Evolutionary conservation across 768 basidiomycete genomes (phyloP).

Genomic region (Xanthoconium stramineum): DNA sequence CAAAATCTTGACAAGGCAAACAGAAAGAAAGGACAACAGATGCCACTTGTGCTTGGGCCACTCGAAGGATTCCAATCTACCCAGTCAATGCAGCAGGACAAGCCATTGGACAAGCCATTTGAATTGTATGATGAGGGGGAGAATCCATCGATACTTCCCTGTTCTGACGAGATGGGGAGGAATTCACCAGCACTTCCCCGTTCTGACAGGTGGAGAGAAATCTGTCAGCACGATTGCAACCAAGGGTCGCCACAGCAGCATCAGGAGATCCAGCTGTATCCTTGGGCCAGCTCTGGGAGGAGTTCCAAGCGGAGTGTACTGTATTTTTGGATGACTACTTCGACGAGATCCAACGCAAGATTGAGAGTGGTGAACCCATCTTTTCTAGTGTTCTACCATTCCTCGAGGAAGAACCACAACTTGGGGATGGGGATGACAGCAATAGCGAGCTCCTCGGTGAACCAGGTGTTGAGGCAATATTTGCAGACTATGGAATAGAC

Average conservation of each 20-base stretch:
- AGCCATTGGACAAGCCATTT: background rate
- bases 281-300: conserved; percentile 5
- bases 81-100: background rate
- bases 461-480: background rate
- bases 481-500: conserved; percentile 4
- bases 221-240: background rate
- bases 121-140: background rate
- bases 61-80: too few species aligned
- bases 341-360: conserved; percentile 3
- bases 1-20: background rate
- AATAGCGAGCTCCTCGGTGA: background rate
- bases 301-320: conserved; percentile 1
- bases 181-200: too few species aligned
- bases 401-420: conserved; percentile 7
- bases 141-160: too few species aligned
- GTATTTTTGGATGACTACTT: conserved; percentile 6
- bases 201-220: background rate
- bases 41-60: too few species aligned
- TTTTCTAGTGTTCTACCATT: conserved; percentile 1
- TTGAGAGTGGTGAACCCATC: background rate
- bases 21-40: background rate
- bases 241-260: background rate
- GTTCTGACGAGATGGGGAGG: background rate
- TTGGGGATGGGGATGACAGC: background rate
- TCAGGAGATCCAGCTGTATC: background rate